Conservation (phyloP, 1,284 basidiomycete genomes). For the Phylloboletellus chloephorus region DNA sequence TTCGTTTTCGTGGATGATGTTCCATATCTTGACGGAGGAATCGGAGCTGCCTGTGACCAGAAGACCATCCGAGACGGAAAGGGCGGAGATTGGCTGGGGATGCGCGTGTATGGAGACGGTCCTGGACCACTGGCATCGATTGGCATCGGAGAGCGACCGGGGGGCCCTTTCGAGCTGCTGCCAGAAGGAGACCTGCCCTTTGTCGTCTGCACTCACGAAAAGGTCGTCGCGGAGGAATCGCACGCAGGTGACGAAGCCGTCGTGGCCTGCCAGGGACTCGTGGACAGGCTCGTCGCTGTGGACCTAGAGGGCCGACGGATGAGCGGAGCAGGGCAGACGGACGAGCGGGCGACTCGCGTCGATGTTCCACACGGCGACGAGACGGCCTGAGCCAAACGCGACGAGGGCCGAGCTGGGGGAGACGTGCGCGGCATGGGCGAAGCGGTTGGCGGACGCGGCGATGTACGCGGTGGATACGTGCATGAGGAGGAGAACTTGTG, state of each 20-base stretch:
- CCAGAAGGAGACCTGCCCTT: constrained; percentile 60
- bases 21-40: constrained; percentile 70
- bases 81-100: constrained; percentile 58
- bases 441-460: constrained; percentile 73
- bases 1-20: constrained; percentile 29
- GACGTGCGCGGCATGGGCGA: constrained; percentile 58
- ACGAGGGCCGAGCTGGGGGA: constrained; percentile 49
- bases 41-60: constrained; percentile 81
- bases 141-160: constrained; percentile 14
- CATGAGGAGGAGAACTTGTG: constrained; percentile 19
- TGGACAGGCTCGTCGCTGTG: constrained; percentile 50
- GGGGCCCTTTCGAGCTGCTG: constrained; percentile 38
- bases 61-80: constrained; percentile 45
- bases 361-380: constrained; percentile 76
- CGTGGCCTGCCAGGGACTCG: constrained; percentile 70
- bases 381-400: constrained; percentile 74
- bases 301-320: constrained; percentile 36
- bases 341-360: constrained; percentile 35
- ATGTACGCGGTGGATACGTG: constrained; percentile 53
- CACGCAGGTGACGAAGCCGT: constrained; percentile 71
- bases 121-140: constrained; percentile 47
- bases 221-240: constrained; percentile 49
- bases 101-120: constrained; percentile 54
- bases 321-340: background rate
- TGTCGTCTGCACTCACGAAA: constrained; percentile 71